Percentiles rank a stretch among this genome's conserved stretches.
Conservation (phyloP, 768 basidiomycete genomes). For the Mycena crocata region DNA sequence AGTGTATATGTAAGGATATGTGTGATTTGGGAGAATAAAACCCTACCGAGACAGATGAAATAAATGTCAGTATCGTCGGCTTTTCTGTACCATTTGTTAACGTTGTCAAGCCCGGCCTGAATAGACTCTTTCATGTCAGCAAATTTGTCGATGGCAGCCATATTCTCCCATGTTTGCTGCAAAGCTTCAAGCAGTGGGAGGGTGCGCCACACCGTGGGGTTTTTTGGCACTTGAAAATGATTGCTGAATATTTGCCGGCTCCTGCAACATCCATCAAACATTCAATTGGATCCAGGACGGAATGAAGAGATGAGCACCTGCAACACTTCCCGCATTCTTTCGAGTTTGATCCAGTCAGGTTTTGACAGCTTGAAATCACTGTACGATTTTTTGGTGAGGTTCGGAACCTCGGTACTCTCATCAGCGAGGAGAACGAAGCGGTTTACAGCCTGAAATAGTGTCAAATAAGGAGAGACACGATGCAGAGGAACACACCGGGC, state of each 20-base stretch:
- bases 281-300: slow-evolving; percentile 8
- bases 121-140: slow-evolving; percentile 33
- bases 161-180: slow-evolving; percentile 31
- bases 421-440: slow-evolving; percentile 41
- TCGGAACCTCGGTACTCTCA: slow-evolving; percentile 37
- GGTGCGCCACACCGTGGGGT: slow-evolving; percentile 39
- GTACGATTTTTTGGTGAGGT: slow-evolving; percentile 42
- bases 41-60: slow-evolving; percentile 41
- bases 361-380: slow-evolving; percentile 33
- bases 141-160: slow-evolving; percentile 34
- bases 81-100: slow-evolving; percentile 42
- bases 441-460: slow-evolving; percentile 32
- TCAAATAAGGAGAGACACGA: background rate
- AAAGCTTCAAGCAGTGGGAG: slow-evolving; percentile 44
- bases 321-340: slow-evolving; percentile 40
- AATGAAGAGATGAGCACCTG: slow-evolving; percentile 16
- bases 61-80: slow-evolving; percentile 38
- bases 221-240: slow-evolving; percentile 38
- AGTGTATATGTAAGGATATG: background rate
- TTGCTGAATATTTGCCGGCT: slow-evolving; percentile 36
- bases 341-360: slow-evolving; percentile 38
- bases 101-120: slow-evolving; percentile 37
- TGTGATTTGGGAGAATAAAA: slow-evolving; percentile 8
- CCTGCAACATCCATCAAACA: slow-evolving; percentile 27
- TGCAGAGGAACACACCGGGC: slow-evolving; percentile 5